Evolutionary conservation across 305 asterid genomes (phyloP).

Genomic region (Salvia sclarea): DNA sequence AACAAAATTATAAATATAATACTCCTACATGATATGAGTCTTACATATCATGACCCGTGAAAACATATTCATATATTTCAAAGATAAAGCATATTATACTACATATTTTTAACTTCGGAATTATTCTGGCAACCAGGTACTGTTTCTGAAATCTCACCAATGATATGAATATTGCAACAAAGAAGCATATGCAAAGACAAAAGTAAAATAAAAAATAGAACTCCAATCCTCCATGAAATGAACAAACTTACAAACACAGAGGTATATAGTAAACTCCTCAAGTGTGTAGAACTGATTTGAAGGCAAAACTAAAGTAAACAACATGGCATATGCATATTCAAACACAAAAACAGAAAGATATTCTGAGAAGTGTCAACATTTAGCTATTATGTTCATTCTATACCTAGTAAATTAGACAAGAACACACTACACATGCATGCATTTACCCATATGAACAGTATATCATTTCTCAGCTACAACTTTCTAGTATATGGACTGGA

Average conservation of each 20-base stretch:
- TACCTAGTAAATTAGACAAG: neutral
- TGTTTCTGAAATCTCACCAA: neutral
- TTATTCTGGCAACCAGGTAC: neutral
- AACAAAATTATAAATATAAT: no score
- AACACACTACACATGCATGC: neutral
- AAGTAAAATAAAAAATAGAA: neutral
- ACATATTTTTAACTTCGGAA: no score
- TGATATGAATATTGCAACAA: neutral
- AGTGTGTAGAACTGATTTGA: no score
- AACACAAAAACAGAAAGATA: neutral
- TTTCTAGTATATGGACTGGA: neutral
- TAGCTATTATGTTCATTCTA: neutral
- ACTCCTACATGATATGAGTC: neutral
- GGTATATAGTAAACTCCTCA: no score
- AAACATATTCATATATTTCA: no score
- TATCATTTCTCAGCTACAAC: neutral
- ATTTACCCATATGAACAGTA: neutral
- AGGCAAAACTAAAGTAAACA: no score
- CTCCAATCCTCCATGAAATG: neutral
- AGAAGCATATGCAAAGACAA: neutral
- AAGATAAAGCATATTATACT: neutral
- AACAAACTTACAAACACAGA: neutral
- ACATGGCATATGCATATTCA: neutral
- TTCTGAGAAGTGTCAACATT: neutral
- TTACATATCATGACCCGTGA: neutral